Conservation (phyloP, 2,329 filamentous ascomycete species). For the Lecanosticta acicola region DNA sequence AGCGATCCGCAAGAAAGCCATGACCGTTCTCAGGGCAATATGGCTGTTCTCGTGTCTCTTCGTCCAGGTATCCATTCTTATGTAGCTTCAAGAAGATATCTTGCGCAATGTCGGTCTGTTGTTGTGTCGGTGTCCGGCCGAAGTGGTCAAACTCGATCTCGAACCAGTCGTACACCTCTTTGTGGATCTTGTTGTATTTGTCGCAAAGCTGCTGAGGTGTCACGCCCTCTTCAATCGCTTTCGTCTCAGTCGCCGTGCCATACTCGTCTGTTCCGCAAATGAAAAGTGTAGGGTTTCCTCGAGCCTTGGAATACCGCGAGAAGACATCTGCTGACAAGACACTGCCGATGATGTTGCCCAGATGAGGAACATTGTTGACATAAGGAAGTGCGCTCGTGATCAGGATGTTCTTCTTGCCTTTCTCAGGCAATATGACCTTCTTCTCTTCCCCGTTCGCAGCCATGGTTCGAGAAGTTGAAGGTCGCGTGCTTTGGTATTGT, state of each 20-base stretch:
- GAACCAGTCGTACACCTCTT: constrained; percentile 94
- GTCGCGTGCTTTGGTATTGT: background rate
- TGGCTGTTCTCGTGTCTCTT: constrained; percentile 80
- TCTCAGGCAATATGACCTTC: constrained; percentile 40
- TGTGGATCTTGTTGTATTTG: constrained; percentile 87
- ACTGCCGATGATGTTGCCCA: constrained; percentile 83
- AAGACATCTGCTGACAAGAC: constrained; percentile 86
- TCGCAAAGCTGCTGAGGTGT: constrained; percentile 80
- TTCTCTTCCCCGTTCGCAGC: constrained; percentile 8
- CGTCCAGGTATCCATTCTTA: constrained; percentile 81
- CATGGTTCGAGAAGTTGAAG: background rate
- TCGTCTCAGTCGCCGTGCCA: constrained; percentile 92
- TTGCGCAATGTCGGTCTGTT: constrained; percentile 91
- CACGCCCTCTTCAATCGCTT: constrained; percentile 80
- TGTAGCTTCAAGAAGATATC: constrained; percentile 83
- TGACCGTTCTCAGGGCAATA: constrained; percentile 63
- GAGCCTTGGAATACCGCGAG: constrained; percentile 65
- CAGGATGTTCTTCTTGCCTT: constrained; percentile 73
- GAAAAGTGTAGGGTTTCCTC: constrained; percentile 73
- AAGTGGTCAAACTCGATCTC: constrained; percentile 92
- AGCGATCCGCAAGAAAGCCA: constrained; percentile 75
- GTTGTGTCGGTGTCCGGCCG: constrained; percentile 78
- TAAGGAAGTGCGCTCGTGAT: constrained; percentile 91
- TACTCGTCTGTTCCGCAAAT: constrained; percentile 92
- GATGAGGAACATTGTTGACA: constrained; percentile 67